phyloP scores from a whole-genome alignment of 352 stramenopile species.

The Phytopythium vexans region DNA sequence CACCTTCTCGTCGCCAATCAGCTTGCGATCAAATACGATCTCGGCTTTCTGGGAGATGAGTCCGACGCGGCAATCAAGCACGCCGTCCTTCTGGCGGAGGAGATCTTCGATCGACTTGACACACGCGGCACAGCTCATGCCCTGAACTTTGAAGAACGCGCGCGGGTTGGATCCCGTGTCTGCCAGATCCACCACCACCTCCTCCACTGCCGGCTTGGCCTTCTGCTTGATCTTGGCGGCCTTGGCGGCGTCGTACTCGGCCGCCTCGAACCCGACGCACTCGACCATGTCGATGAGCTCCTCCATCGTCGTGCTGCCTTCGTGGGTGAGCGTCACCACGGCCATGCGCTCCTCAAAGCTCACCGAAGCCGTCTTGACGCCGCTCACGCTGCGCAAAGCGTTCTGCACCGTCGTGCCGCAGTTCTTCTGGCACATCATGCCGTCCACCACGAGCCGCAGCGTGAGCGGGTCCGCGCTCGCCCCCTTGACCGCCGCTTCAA shows the following conservation, averaged over 20 bases:
- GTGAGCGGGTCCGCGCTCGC: slow-evolving; percentile 23
- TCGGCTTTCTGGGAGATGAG: slow-evolving; percentile 87
- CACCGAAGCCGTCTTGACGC: slow-evolving; percentile 67
- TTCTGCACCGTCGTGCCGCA: slow-evolving; percentile 90
- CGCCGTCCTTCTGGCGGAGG: slow-evolving; percentile 50
- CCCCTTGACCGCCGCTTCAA: slow-evolving; percentile 53
- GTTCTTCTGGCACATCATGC: slow-evolving; percentile 96
- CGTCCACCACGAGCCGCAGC: slow-evolving; percentile 81
- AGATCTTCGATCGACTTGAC: slow-evolving; percentile 87
- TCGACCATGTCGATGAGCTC: slow-evolving; percentile 77
- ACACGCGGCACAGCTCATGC: slow-evolving; percentile 85
- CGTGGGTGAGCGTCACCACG: slow-evolving; percentile 45
- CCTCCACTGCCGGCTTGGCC: slow-evolving; percentile 32
- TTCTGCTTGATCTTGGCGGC: slow-evolving; percentile 49
- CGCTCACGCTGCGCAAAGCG: slow-evolving; percentile 72
- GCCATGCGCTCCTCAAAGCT: slow-evolving; percentile 70
- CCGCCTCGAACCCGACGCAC: slow-evolving; percentile 64
- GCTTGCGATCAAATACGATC: slow-evolving; percentile 71
- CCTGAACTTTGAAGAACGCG: slow-evolving; percentile 80
- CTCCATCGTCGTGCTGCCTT: slow-evolving; percentile 47
- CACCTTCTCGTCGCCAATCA: slow-evolving; percentile 51
- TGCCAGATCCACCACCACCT: slow-evolving; percentile 27
- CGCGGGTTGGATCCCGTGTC: slow-evolving; percentile 44
- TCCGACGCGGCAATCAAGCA: slow-evolving; percentile 76
- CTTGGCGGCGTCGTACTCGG: slow-evolving; percentile 50